phyloP scores from a whole-genome alignment of 257 asterid genomes.

The Plantago elongata region DNA sequence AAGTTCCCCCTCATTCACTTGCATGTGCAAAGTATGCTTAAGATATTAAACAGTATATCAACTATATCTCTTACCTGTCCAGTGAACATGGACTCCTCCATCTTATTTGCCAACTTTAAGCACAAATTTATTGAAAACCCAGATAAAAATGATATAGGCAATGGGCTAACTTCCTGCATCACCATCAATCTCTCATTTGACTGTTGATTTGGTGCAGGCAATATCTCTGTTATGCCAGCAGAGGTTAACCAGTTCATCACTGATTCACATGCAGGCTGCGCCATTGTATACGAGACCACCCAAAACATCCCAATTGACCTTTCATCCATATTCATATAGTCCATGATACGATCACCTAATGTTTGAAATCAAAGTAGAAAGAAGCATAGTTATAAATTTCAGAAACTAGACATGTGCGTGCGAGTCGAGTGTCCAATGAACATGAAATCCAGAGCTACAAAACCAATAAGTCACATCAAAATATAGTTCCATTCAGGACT shows the following conservation, averaged over 20 bases:
- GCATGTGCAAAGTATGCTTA: constrained; percentile 21
- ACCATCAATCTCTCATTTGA: constrained; percentile 76
- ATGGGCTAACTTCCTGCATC: constrained; percentile 94
- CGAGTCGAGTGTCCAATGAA: too few species aligned
- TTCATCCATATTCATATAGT: constrained; percentile 97
- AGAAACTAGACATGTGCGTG: background rate
- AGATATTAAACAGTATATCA: constrained; percentile 11
- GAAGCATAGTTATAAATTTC: background rate
- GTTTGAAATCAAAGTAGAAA: constrained; percentile 16
- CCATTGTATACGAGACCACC: constrained; percentile 99
- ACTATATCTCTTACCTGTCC: constrained; percentile 66
- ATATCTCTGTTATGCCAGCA: constrained; percentile 75
- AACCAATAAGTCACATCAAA: too few species aligned
- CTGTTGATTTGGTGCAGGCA: constrained; percentile 74
- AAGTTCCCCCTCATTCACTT: background rate
- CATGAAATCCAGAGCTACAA: too few species aligned
- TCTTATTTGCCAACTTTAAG: constrained; percentile 69
- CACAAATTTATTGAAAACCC: constrained; percentile 89
- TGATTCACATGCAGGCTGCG: constrained; percentile 92
- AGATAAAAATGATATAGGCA: constrained; percentile 78
- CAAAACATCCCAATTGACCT: constrained; percentile 97
- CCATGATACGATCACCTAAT: constrained; percentile 85
- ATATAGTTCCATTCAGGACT: too few species aligned
- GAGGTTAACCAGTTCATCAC: constrained; percentile 88
- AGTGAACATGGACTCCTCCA: constrained; percentile 91